phyloP scores from a whole-genome alignment of 805 yeast species.

The Wickerhamiella azyma region DNA sequence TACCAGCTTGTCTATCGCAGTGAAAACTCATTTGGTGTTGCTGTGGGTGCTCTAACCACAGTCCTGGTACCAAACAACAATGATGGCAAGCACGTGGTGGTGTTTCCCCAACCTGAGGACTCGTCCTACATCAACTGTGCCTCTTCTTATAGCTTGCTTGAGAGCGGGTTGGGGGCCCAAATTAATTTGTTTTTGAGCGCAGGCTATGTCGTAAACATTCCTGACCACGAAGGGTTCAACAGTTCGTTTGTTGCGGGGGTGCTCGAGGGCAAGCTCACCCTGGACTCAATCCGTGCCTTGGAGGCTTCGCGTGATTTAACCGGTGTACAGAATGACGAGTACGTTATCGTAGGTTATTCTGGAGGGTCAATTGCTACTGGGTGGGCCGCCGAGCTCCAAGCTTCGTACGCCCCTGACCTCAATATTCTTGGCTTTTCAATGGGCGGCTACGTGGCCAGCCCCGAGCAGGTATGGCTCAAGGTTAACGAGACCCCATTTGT shows the following conservation, averaged over 20 bases:
- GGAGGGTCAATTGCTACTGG: constrained; percentile 22
- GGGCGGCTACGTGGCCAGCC: constrained; percentile 18
- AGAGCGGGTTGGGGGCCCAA: constrained; percentile 6
- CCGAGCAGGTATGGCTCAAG: constrained; percentile 9
- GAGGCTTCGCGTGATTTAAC: constrained; percentile 4
- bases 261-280: constrained; percentile 20
- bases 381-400: constrained; percentile 21
- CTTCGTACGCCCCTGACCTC: constrained; percentile 21
- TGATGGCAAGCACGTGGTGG: constrained; percentile 13
- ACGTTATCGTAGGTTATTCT: constrained; percentile 20
- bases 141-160: constrained; percentile 16
- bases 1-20: constrained; percentile 13
- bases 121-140: constrained; percentile 16
- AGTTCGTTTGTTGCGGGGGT: constrained; percentile 18
- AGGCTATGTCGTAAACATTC: constrained; percentile 18
- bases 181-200: constrained; percentile 12
- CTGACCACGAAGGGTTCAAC: constrained; percentile 20
- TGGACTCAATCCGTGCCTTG: constrained; percentile 23
- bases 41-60: constrained; percentile 13
- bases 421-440: constrained; percentile 19
- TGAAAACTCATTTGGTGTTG: constrained; percentile 7
- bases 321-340: constrained; percentile 1
- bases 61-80: constrained; percentile 9
- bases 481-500: constrained; percentile 14
- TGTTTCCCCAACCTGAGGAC: constrained; percentile 18